Evolutionary conservation across 83 land plant genomes (phyloP), one percentile per base, ranked within the genome.

Genomic region (Diphasiastrum complanatum): DNA sequence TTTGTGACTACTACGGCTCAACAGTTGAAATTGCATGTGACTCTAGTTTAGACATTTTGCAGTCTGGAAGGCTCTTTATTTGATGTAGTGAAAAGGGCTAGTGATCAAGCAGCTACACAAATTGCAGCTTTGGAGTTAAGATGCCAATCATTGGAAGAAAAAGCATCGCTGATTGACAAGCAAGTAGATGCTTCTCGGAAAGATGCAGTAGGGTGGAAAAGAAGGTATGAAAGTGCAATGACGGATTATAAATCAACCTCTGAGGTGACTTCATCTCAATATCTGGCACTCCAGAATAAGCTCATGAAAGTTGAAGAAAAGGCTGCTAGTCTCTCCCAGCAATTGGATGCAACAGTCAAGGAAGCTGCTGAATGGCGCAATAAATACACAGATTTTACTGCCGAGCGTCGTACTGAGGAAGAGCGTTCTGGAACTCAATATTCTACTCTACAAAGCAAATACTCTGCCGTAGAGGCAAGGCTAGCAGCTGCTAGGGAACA

Each of bases 401-500:
- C 36, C 33, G 61, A 51, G 3, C 20, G 51, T 5, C 38, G 33
- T 2, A 19, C 38, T 11, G 51, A 1, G 46, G 68, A 41, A 23
- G 52, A 64, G 36, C 56, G 50, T 12, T 47, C 37, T 18, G n/a
- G 10, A 5, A 18, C 45, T 5, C 67, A 70, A 20, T 35, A 56
- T 75, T 12, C 23, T 25, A 46, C 51, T 19, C 45, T 75, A 27
- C 71, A 60, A 59, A 67, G 59, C 41, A 59, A 67, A 49, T 76
- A 63, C 34, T 66, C 62, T 66, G 46, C 76, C 62, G 76, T 76
- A 19, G 79, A 76, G 48, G 79, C 78, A 43, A 64, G 79, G 33
- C 64, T 76, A 35, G 61, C 76, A 37, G 79, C 66, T 66, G 66
- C 76, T 32, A 51, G 65, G 33, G 79, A 76, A 46, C 79, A 76